Percentiles rank a stretch among this genome's conserved stretches.
Evolutionary conservation across 805 yeast species (phyloP).

Genomic region (Ogataea glucozyma): DNA sequence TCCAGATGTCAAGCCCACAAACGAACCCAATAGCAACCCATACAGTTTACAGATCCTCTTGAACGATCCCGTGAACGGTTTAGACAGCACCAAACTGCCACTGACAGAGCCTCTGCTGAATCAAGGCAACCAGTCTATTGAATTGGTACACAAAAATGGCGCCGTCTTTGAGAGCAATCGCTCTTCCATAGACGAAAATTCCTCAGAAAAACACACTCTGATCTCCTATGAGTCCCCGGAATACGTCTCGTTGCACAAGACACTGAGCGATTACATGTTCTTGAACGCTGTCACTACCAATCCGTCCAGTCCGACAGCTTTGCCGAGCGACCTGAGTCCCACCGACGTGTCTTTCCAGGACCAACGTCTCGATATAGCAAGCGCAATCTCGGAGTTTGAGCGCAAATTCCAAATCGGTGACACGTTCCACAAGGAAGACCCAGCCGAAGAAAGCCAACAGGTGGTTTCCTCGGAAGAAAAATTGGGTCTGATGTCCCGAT

Average conservation of each 20-base stretch:
- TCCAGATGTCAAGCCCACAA: background rate
- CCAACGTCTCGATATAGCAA: constrained; percentile 11
- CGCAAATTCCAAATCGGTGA: constrained; percentile 3
- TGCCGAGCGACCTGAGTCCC: constrained; percentile 4
- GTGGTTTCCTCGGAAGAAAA: constrained; percentile 24
- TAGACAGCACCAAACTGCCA: background rate
- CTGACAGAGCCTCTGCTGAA: background rate
- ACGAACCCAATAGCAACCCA: background rate
- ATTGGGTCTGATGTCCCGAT: constrained; percentile 19
- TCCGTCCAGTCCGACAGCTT: constrained; percentile 15
- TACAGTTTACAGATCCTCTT: background rate
- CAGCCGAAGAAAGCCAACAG: constrained; percentile 26
- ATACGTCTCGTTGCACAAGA: constrained; percentile 27
- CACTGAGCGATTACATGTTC: constrained; percentile 42
- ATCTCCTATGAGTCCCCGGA: constrained; percentile 13
- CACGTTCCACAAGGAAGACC: background rate
- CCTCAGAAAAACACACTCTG: background rate
- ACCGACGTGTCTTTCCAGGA: constrained; percentile 11
- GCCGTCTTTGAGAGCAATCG: no score
- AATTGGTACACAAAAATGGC: no score
- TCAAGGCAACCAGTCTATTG: no score
- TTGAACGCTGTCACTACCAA: constrained; percentile 33
- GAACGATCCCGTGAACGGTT: background rate
- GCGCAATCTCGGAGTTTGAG: constrained; percentile 15
- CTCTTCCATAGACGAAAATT: background rate